Conservation (phyloP, 2,329 filamentous ascomycete species). For the Botryosphaeria dothidea region DNA sequence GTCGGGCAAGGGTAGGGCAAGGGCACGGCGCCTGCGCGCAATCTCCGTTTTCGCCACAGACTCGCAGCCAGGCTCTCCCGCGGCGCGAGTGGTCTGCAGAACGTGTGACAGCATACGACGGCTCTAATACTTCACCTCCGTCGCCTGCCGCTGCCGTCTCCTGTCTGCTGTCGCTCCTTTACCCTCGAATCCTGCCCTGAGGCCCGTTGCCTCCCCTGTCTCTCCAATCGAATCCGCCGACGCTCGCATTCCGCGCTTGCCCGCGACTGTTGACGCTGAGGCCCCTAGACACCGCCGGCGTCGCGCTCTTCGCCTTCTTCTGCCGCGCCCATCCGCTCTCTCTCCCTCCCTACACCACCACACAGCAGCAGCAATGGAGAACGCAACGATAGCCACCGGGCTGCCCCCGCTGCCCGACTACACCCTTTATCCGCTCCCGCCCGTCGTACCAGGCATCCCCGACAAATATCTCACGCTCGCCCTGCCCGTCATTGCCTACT, state of each 20-base stretch:
- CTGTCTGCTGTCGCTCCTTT: slow-evolving; percentile 31
- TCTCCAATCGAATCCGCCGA: slow-evolving; percentile 13
- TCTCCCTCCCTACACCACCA: neutral
- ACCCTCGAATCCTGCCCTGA: neutral
- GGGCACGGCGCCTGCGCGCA: slow-evolving; percentile 4
- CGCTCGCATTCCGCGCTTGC: slow-evolving; percentile 22
- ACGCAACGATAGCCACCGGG: slow-evolving; percentile 56
- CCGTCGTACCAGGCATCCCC: slow-evolving; percentile 74
- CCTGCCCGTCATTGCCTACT: slow-evolving; percentile 82
- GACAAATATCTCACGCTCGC: slow-evolving; percentile 79
- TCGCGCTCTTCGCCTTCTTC: slow-evolving; percentile 8
- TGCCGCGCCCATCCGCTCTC: slow-evolving; percentile 11
- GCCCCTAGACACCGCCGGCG: slow-evolving; percentile 12
- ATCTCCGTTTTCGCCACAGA: slow-evolving; percentile 19
- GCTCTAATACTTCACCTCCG: neutral
- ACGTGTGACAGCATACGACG: slow-evolving; percentile 5
- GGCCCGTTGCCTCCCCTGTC: neutral
- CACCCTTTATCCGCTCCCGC: slow-evolving; percentile 66
- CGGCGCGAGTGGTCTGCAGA: neutral
- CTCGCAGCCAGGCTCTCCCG: neutral
- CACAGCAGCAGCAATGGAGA: slow-evolving; percentile 31
- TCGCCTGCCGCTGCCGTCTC: neutral
- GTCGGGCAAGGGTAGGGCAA: neutral
- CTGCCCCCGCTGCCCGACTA: slow-evolving; percentile 88
- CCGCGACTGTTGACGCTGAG: slow-evolving; percentile 8